These are phyloP conservation scores for Acanthamoeba royreba DNA, from an alignment of 208 protist species.

Conservation along the genomic window DNA sequence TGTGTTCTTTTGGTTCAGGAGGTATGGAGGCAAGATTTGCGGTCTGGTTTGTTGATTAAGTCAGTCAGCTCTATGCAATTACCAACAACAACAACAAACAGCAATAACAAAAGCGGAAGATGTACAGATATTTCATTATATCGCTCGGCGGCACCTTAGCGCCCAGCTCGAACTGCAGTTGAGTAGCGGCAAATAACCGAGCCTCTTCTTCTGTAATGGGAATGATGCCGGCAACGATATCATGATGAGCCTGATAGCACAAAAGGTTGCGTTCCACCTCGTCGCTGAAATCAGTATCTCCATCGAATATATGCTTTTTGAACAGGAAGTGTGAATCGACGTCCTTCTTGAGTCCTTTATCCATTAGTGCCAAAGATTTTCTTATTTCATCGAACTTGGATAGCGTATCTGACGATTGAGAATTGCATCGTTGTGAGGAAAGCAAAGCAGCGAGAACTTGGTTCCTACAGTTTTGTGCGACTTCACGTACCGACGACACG, in stretches of 20 bases:
- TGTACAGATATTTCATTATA: not conserved
- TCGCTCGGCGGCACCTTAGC: not conserved
- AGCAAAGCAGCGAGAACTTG: not conserved
- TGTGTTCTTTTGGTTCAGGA: not conserved
- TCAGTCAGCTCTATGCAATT: not conserved
- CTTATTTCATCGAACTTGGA: not conserved
- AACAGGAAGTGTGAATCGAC: not conserved
- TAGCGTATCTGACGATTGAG: conserved; percentile 37
- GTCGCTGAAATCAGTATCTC: not conserved
- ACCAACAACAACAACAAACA: not conserved
- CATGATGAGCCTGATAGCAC: not conserved
- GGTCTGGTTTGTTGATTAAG: not conserved
- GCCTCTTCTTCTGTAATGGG: not conserved
- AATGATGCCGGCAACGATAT: not conserved
- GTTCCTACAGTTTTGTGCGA: too few species aligned
- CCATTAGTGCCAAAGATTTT: not conserved
- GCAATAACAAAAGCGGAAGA: not conserved
- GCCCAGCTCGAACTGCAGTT: conserved; percentile 1
- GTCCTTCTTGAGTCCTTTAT: not conserved
- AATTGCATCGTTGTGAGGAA: not conserved
- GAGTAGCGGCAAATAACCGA: not conserved
- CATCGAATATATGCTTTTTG: conserved; percentile 19
- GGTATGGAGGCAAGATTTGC: not conserved
- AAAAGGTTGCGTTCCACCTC: not conserved
- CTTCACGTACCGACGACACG: not conserved